Percentiles rank a stretch among this genome's conserved stretches.
phyloP scores from a whole-genome alignment of 78 protist genomes.

The Dictyostelium discoideum region dicty_2.7 NC_007090.3:784501-785000 shows the following conservation, averaged over 20 bases:
- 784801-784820: not conserved
- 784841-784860: not conserved
- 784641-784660: not conserved
- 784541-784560: not conserved
- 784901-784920: not conserved
- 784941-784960: too few species aligned
- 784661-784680: too few species aligned
- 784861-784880: too few species aligned
- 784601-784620: not conserved
- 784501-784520: not conserved
- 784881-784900: too few species aligned
- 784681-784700: too few species aligned
- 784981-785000: too few species aligned
- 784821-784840: not conserved
- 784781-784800: not conserved
- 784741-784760: too few species aligned
- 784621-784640: not conserved
- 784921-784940: not conserved
- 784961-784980: not conserved
- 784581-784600: not conserved
- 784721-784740: too few species aligned
- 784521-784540: not conserved
- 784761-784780: too few species aligned
- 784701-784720: too few species aligned
- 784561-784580: not conserved